Base-by-base conservation (phyloP, 768 basidiomycete species). In the Boletus subparvulus region DNA sequence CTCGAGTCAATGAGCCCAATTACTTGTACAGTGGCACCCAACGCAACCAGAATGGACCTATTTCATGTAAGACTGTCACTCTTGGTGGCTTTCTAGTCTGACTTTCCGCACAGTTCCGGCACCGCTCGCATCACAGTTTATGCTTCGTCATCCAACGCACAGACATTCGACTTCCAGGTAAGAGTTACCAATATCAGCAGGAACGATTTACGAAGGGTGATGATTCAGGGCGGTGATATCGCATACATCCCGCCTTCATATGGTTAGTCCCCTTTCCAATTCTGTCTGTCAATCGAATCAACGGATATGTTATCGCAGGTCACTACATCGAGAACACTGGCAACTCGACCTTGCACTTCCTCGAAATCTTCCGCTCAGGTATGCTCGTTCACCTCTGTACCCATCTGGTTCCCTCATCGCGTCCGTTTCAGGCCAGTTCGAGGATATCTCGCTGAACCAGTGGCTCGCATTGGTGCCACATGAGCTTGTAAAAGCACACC, bases 301-400 rank as follows among this genome's bases (percentile, higher is more conserved):
- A 58, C 3, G 2, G 24, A 52, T 51, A 12, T 1, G 47, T 1
- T 8, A 37, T 55, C 60, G 16, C n/a, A 80, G 84, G 84, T 1
- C 87, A 88, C 64, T 87, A 87, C 64, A 75, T 88, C 28, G 85
- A 87, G 66, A 86, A 87, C 67, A 83, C 78, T 5, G 85, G 85
- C 16, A 81, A 84, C 60, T 76, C 78, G 3, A 80, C 85, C 3
- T 66, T 87, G 39, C 74, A 70, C 57, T 83, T 81, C 64, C 74
- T 88, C 7, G 85, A 88, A 65, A 79, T 88, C n/a, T 83, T 86
- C 66, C 80, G 76, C 61, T 75, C 83, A 30, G 76, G 81, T 79
- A 65, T 49, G 72, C 55, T 6, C 10, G 4, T 39, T 12, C 17
- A 19, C 7, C 14, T 26, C 0, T n/a, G 13, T n/a, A 6, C 35